Conservation (phyloP, 352 stramenopile species). For the Phytophthora meadii region DNA sequence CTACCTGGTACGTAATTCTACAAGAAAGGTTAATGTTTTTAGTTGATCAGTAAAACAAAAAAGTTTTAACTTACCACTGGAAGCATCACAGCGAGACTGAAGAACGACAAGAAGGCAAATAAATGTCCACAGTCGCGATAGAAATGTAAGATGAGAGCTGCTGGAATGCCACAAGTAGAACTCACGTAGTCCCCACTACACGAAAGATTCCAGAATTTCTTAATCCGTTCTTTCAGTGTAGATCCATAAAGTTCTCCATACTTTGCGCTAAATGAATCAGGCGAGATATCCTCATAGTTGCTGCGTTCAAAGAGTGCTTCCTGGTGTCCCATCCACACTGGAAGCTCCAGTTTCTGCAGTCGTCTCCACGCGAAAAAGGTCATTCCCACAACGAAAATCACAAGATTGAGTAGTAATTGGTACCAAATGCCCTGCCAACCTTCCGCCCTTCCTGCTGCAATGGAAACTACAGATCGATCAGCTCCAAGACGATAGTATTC, state of each 20-base stretch:
- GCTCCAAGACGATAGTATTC: slow-evolving; percentile 60
- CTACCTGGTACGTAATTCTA: slow-evolving; percentile 80
- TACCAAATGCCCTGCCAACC: slow-evolving; percentile 78
- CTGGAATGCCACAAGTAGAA: slow-evolving; percentile 71
- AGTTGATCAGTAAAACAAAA: background rate
- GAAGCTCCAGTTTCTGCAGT: slow-evolving; percentile 58
- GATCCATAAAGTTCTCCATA: slow-evolving; percentile 56
- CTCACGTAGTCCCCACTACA: slow-evolving; percentile 65
- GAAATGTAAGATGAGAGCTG: slow-evolving; percentile 71
- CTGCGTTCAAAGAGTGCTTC: slow-evolving; percentile 73
- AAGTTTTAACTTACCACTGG: slow-evolving; percentile 61
- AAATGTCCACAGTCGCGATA: slow-evolving; percentile 71
- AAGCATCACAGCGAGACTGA: slow-evolving; percentile 73
- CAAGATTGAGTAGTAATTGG: slow-evolving; percentile 66
- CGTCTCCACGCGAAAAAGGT: slow-evolving; percentile 72
- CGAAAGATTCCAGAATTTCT: slow-evolving; percentile 52
- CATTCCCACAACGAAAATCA: slow-evolving; percentile 59
- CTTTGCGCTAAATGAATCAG: slow-evolving; percentile 46
- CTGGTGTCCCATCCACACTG: slow-evolving; percentile 68
- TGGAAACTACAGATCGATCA: slow-evolving; percentile 58
- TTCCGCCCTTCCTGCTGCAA: slow-evolving; percentile 46
- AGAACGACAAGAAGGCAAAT: slow-evolving; percentile 67
- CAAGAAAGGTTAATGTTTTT: background rate
- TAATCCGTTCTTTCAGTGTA: slow-evolving; percentile 50
- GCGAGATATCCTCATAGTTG: slow-evolving; percentile 71